Conservation (phyloP, 768 basidiomycete species). For the Mycena rebaudengoi region DNA sequence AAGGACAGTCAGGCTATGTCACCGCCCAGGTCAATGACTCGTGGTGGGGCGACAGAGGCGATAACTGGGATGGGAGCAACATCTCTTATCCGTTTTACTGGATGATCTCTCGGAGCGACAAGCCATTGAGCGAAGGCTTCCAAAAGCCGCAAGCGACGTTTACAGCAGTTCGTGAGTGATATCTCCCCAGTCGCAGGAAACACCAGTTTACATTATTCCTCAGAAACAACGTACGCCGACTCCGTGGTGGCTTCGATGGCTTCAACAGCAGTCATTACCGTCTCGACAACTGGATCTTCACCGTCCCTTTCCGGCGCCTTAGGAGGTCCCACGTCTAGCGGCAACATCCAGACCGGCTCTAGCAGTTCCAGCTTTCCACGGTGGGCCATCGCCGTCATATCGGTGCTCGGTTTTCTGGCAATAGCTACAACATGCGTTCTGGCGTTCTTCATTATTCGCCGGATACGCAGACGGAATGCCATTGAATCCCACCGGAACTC, state of each 20-base stretch:
- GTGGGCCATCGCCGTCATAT: conserved; percentile 94
- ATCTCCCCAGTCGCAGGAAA: neutral
- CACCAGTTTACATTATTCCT: conserved; percentile 23
- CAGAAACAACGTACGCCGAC: conserved; percentile 82
- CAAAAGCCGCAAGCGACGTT: conserved; percentile 77
- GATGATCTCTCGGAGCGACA: conserved; percentile 71
- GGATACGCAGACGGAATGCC: conserved; percentile 62
- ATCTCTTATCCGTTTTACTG: conserved; percentile 79
- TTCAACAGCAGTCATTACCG: conserved; percentile 42
- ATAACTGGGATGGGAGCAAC: conserved; percentile 57
- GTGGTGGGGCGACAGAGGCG: conserved; percentile 73
- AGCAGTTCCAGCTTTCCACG: conserved; percentile 67
- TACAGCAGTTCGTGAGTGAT: conserved; percentile 79
- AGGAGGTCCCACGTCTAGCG: conserved; percentile 30
- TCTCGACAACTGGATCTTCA: conserved; percentile 27
- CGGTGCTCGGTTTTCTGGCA: conserved; percentile 85
- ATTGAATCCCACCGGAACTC: conserved; percentile 69
- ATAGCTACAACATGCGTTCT: conserved; percentile 75
- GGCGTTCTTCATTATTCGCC: conserved; percentile 76
- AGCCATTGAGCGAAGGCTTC: conserved; percentile 60
- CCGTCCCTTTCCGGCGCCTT: conserved; percentile 13
- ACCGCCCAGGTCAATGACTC: conserved; percentile 72
- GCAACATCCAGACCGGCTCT: conserved; percentile 54
- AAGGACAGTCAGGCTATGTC: conserved; percentile 62
- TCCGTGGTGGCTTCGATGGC: conserved; percentile 68